These are phyloP conservation scores for Oidiodendron maius DNA, from an alignment of 495 filamentous ascomycete species.

Conservation along the genomic window DNA sequence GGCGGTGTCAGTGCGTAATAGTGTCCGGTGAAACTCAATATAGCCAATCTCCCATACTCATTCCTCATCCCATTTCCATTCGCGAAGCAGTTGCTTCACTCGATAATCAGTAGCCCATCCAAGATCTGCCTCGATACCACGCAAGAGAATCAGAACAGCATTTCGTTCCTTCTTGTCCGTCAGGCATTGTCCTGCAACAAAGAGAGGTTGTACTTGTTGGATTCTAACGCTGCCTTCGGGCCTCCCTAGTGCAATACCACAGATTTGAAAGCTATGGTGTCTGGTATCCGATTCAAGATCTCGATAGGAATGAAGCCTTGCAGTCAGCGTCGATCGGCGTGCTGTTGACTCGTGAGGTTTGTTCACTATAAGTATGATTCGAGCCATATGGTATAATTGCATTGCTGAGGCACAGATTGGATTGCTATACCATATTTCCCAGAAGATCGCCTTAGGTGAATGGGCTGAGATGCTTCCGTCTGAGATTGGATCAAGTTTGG, in stretches of 20 bases:
- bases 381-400: constrained; percentile 62
- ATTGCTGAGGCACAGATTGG: constrained; percentile 59
- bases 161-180: constrained; percentile 42
- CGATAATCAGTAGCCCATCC: constrained; percentile 63
- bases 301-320: constrained; percentile 47
- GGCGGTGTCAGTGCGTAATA: too few relatives aligned
- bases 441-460: constrained; percentile 33
- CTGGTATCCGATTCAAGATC: constrained; percentile 47
- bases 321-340: constrained; percentile 41
- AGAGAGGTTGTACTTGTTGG: constrained; percentile 55
- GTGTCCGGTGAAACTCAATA: not conserved
- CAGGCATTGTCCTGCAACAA: constrained; percentile 56
- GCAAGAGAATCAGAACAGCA: constrained; percentile 44
- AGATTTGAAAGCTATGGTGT: constrained; percentile 52
- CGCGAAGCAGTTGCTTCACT: constrained; percentile 46
- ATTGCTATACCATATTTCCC: constrained; percentile 57
- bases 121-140: constrained; percentile 51
- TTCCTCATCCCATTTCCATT: constrained; percentile 43
- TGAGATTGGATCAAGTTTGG: constrained; percentile 28
- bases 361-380: constrained; percentile 55
- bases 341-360: constrained; percentile 53
- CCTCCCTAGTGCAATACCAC: constrained; percentile 48
- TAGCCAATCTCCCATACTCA: constrained; percentile 1
- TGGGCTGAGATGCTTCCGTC: constrained; percentile 19
- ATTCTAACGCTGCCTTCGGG: constrained; percentile 51